Percentiles rank a stretch among this genome's conserved stretches.
These are phyloP conservation scores for Ophiostoma ips DNA, from an alignment of 2,329 filamentous ascomycete genomes.

Conservation along the genomic window DNA sequence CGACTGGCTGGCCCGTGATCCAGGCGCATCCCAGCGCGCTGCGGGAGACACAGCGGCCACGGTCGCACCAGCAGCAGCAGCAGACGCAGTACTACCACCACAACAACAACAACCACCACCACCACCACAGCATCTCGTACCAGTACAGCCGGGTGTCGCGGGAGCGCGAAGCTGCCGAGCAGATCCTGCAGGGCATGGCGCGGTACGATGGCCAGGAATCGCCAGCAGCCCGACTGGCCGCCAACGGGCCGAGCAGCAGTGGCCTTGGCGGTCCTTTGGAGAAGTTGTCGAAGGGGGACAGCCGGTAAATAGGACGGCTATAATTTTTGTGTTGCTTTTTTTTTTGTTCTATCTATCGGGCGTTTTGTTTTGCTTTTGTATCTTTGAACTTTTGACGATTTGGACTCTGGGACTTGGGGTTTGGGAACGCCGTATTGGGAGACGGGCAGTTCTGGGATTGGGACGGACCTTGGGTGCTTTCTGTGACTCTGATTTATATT, in stretches of 20 bases:
- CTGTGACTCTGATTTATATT: neutral
- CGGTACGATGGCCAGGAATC: constrained; percentile 36
- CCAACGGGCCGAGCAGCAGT: neutral
- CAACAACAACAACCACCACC: neutral
- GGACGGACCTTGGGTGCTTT: neutral
- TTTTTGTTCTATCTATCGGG: neutral
- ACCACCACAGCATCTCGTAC: constrained; percentile 2
- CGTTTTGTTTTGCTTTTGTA: neutral
- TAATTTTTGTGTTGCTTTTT: neutral
- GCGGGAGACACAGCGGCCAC: constrained; percentile 21
- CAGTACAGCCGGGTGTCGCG: neutral
- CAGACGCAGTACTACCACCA: constrained; percentile 7
- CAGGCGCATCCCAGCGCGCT: constrained; percentile 25
- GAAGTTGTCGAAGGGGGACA: too few relatives aligned
- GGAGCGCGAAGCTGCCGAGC: constrained; percentile 43
- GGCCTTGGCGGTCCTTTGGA: neutral
- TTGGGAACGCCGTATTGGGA: neutral
- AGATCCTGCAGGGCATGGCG: constrained; percentile 39
- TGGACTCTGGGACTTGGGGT: neutral
- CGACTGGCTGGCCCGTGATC: neutral
- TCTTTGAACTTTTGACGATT: too few relatives aligned
- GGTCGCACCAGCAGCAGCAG: constrained; percentile 19
- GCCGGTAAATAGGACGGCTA: too few relatives aligned
- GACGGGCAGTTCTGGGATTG: neutral
- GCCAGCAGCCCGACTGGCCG: constrained; percentile 18